These are phyloP conservation scores for Xylaria sp. DNA, from an alignment of 2,329 filamentous ascomycete species.

Conservation along the genomic window DNA sequence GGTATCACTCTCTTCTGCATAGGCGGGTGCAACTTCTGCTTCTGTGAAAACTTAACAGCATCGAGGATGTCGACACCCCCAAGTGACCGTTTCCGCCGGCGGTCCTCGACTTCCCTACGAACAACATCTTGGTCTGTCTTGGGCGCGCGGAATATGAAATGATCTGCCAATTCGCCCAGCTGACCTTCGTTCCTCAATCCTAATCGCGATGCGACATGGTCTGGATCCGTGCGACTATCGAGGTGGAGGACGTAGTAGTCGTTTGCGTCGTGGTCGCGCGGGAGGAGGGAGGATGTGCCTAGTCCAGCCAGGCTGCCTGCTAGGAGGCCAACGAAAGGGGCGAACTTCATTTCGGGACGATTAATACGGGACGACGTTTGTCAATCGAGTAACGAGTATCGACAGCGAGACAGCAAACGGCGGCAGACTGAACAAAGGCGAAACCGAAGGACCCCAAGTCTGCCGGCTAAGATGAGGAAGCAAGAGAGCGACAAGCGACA, in stretches of 20 bases:
- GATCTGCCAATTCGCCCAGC: slow-evolving; percentile 79
- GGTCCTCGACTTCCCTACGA: slow-evolving; percentile 61
- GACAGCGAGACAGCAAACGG: not conserved
- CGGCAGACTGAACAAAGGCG: not conserved
- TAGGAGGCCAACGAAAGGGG: slow-evolving; percentile 63
- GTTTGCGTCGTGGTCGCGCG: slow-evolving; percentile 78
- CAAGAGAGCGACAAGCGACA: not conserved
- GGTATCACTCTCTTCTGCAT: slow-evolving; percentile 64
- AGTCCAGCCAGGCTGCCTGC: slow-evolving; percentile 58
- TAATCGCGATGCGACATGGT: slow-evolving; percentile 75
- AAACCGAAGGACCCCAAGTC: not conserved
- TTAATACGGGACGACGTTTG: slow-evolving; percentile 3
- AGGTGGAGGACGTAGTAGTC: slow-evolving; percentile 96
- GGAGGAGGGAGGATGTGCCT: slow-evolving; percentile 60
- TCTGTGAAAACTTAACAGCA: slow-evolving; percentile 79
- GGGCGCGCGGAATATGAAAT: slow-evolving; percentile 85
- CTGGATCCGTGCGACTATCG: slow-evolving; percentile 70
- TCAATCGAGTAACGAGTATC: slow-evolving; percentile 5
- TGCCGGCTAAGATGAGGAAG: not conserved
- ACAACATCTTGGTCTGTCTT: slow-evolving; percentile 70
- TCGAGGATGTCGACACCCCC: slow-evolving; percentile 71
- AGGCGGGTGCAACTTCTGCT: slow-evolving; percentile 67
- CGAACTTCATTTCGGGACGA: slow-evolving; percentile 58
- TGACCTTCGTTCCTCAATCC: slow-evolving; percentile 84
- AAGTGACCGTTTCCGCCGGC: slow-evolving; percentile 69